Evolutionary conservation across 2,329 filamentous ascomycete genomes (phyloP).

Genomic region (Colletotrichum tropicicola): DNA sequence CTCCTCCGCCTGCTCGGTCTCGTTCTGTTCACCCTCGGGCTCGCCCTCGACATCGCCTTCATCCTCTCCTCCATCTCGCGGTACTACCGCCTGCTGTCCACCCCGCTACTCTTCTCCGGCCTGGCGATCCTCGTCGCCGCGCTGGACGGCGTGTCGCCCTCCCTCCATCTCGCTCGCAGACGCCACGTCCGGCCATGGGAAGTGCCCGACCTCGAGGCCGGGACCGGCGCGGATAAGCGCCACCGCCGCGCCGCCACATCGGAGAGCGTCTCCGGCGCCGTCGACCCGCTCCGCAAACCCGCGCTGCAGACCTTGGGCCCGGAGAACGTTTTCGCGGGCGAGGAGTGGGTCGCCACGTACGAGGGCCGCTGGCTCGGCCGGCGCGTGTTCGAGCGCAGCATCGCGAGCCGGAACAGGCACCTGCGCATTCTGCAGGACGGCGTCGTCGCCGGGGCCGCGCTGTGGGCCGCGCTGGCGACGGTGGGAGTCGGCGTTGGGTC

Average conservation of each 20-base stretch:
- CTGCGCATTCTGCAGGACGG: constrained; percentile 39
- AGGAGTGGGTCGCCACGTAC: constrained; percentile 35
- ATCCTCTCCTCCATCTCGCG: constrained; percentile 39
- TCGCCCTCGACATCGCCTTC: constrained; percentile 42
- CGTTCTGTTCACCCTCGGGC: constrained; percentile 34
- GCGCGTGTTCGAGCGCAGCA: constrained; percentile 34
- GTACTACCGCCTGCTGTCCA: constrained; percentile 39
- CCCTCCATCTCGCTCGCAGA: constrained; percentile 40
- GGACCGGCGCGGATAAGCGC: constrained; percentile 34
- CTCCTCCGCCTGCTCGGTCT: constrained; percentile 38
- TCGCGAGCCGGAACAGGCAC: constrained; percentile 34
- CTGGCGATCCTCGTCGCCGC: constrained; percentile 43
- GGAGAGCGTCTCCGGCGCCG: constrained; percentile 26
- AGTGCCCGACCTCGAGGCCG: constrained; percentile 38
- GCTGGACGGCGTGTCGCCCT: constrained; percentile 46
- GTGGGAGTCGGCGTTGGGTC: constrained; percentile 33
- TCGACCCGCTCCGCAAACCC: constrained; percentile 33
- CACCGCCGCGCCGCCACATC: constrained; percentile 27
- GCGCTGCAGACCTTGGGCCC: constrained; percentile 37
- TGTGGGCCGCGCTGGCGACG: constrained; percentile 38
- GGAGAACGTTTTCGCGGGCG: constrained; percentile 34
- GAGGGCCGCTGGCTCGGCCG: constrained; percentile 28
- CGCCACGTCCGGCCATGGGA: constrained; percentile 52
- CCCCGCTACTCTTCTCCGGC: constrained; percentile 46
- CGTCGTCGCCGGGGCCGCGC: constrained; percentile 37